Evolutionary conservation across 208 protist species (phyloP), one percentile per base, ranked within the genome.

Genomic region (Leishmania tropica): DNA sequence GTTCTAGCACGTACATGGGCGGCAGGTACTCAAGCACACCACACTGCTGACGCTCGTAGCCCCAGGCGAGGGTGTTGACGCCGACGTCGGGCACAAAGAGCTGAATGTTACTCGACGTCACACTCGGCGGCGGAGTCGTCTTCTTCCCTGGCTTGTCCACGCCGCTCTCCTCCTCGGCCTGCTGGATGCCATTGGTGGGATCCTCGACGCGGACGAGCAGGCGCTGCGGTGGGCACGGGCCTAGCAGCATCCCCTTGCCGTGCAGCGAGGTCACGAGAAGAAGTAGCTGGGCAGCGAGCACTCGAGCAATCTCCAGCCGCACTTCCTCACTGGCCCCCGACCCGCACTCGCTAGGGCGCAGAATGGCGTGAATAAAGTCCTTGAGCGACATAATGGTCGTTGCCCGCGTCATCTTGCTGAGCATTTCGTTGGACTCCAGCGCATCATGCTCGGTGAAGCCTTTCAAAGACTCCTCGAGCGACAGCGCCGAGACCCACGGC

Each of bases 31-130:
- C 93, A 19, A 97, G 79, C 48, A 95, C 91, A 74, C 94, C 92
- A 73, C 88, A 93, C 87, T 97, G 94, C 86, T 97, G 94, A 21
- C 93, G 89, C 81, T 95, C 91, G 84, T 94, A 97, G 71, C 87
- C 82, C 93, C 93, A 97, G 10, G 92, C 86, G 68, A 85, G 67
- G 42, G 92, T 89, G 76, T 91, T 89, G 76, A 96, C 83, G 67
- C 93, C 93, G 47, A 96, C 76, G 58, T 89, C 87, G 28, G 87
- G 86, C 76, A 96, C 84, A 70, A 95, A 92, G 28, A 97, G 79
- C 75, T 94, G 90, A 48, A 96, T 86, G 80, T 88, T 75, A 47
- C 86, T 64, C 72, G 86, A 90, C 47, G 68, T 74, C 70, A 92
- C 80, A 40, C 79, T 54, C 75, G 74, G 72, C 37, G 78, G 21